Percentiles rank a stretch among this genome's conserved stretches.
These are phyloP conservation scores for Crepidotus variabilis DNA, from an alignment of 768 basidiomycete species.

Conservation along the genomic window DNA sequence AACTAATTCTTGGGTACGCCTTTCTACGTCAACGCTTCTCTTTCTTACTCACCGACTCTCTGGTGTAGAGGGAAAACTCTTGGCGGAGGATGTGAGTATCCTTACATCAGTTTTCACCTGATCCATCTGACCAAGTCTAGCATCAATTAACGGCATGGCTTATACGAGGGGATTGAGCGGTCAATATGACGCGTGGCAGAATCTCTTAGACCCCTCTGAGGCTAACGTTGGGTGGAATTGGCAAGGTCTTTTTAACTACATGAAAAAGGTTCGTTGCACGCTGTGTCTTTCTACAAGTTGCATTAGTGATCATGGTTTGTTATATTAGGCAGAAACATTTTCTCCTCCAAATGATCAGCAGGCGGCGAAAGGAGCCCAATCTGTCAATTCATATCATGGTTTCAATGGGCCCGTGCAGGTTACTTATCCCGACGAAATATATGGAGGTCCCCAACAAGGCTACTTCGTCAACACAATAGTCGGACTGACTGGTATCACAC, in stretches of 20 bases:
- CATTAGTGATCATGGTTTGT: background rate
- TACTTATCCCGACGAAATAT: slow-evolving; percentile 49
- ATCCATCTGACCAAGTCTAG: slow-evolving; percentile 12
- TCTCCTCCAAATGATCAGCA: slow-evolving; percentile 44
- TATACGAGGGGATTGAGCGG: slow-evolving; percentile 41
- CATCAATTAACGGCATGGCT: slow-evolving; percentile 46
- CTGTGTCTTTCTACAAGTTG: too few relatives aligned
- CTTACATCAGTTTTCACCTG: background rate
- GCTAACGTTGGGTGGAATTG: slow-evolving; percentile 44
- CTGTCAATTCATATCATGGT: slow-evolving; percentile 45
- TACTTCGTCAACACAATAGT: slow-evolving; percentile 46
- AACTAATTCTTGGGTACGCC: slow-evolving; percentile 34
- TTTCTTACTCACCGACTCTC: background rate
- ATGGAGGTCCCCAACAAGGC: slow-evolving; percentile 50
- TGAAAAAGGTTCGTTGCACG: slow-evolving; percentile 37
- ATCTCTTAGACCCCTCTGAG: slow-evolving; percentile 35
- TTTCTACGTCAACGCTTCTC: background rate
- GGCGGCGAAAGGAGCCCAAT: slow-evolving; percentile 43
- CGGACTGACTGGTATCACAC: slow-evolving; percentile 43
- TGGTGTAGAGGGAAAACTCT: slow-evolving; percentile 41
- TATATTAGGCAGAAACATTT: slow-evolving; percentile 40
- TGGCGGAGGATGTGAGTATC: slow-evolving; percentile 34
- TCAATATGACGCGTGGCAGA: slow-evolving; percentile 42
- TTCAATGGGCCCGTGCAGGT: slow-evolving; percentile 51
- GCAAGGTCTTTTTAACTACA: slow-evolving; percentile 38